Conservation (phyloP, 2,329 filamentous ascomycete species). For the Scortechinia acanthostroma region DNA sequence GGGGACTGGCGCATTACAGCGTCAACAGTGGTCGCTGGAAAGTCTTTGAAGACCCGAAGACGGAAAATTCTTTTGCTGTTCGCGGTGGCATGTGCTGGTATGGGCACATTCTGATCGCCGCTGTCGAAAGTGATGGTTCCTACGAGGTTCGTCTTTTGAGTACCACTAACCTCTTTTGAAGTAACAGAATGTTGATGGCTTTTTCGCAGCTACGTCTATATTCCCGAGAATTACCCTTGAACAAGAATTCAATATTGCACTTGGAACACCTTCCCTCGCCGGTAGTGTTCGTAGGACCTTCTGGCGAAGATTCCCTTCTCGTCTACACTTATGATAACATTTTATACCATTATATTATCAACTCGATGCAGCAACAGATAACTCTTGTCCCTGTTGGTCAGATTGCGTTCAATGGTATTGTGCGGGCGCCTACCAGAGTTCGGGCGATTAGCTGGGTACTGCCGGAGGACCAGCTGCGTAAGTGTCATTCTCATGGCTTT, state of each 20-base stretch:
- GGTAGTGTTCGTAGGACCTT: conserved; percentile 81
- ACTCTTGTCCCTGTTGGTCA: conserved; percentile 87
- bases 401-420: conserved; percentile 94
- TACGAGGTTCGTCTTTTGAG: conserved; percentile 87
- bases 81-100: conserved; percentile 98
- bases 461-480: conserved; percentile 75
- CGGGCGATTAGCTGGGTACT: conserved; percentile 92
- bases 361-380: conserved; percentile 27
- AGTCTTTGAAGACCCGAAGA: conserved; percentile 73
- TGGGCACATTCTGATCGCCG: conserved; percentile 86
- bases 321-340: conserved; percentile 97
- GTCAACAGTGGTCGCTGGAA: conserved; percentile 93
- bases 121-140: conserved; percentile 76
- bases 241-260: conserved; percentile 67
- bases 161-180: neutral
- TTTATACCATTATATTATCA: conserved; percentile 88
- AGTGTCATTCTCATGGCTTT: neutral
- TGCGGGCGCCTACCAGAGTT: conserved; percentile 84
- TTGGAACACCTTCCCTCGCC: conserved; percentile 73
- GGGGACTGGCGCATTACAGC: conserved; percentile 91
- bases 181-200: neutral
- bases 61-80: conserved; percentile 86
- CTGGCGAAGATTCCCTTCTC: conserved; percentile 86
- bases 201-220: conserved; percentile 79
- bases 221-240: conserved; percentile 76